phyloP scores from a whole-genome alignment of 1,139 yeast genomes.

The Yamadazyma sp. region DNA sequence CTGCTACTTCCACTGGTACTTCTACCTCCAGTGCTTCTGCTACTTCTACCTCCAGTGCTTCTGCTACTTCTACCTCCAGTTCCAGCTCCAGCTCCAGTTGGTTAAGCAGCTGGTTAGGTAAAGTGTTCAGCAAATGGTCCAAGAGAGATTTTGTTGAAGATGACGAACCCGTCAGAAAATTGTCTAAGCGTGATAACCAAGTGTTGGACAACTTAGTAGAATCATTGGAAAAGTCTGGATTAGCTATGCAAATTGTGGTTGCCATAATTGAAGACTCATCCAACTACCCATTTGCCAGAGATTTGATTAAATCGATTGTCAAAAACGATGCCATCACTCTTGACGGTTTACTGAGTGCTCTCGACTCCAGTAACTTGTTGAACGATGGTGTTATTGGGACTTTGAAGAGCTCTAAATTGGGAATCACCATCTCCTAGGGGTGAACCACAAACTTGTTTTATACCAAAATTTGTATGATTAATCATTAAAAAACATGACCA shows the following conservation, averaged over 20 bases:
- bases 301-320: slow-evolving; percentile 19
- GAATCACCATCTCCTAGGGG: slow-evolving; percentile 9
- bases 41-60: slow-evolving; percentile 8
- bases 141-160: slow-evolving; percentile 13
- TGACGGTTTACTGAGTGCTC: slow-evolving; percentile 16
- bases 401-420: slow-evolving; percentile 15
- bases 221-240: slow-evolving; percentile 31
- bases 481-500: slow-evolving; percentile 1
- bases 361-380: slow-evolving; percentile 18
- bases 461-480: neutral
- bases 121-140: slow-evolving; percentile 12
- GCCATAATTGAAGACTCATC: slow-evolving; percentile 15
- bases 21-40: slow-evolving; percentile 11
- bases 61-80: slow-evolving; percentile 9
- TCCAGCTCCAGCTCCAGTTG: slow-evolving; percentile 7
- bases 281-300: slow-evolving; percentile 21
- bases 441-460: neutral
- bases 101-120: slow-evolving; percentile 9
- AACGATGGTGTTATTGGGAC: slow-evolving; percentile 19
- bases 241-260: slow-evolving; percentile 26
- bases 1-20: too few relatives aligned
- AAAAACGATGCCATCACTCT: slow-evolving; percentile 17
- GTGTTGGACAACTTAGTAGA: slow-evolving; percentile 24
- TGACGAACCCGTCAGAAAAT: slow-evolving; percentile 2
- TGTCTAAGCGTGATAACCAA: slow-evolving; percentile 24